Evolutionary conservation across 2,329 filamentous ascomycete species (phyloP), one percentile per base, ranked within the genome.

Genomic region (Ceratocystiopsis minuta): DNA sequence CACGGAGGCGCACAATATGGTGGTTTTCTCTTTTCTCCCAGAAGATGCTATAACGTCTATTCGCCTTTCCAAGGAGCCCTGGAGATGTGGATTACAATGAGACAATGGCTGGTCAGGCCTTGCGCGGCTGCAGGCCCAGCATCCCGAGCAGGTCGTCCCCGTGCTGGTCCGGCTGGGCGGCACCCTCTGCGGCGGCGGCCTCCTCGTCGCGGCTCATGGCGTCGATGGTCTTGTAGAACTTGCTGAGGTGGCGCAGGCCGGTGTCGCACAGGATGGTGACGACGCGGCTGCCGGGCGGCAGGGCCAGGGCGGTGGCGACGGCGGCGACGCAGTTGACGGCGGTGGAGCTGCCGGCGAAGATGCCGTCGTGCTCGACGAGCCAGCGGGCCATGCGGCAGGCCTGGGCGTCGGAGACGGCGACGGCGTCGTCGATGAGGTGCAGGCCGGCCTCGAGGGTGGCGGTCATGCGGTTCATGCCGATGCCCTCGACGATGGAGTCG

Each of bases 271-370:
- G 61, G n/a, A 92, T 66, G 0, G 84, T 90, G n/a, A 87, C 81
- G 36, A 92, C 72, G 31, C 66, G 68, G 45, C 78, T 80, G 14
- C 67, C 70, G 41, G 61, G 56, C 5, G 72, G 72, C 46, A 87
- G 60, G 36, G 64, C 63, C 55, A 77, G 68, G 20, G 81, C 82
- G 4, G 78, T 67, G 40, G 69, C 69, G 11, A 82, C 77, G 17
- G 83, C 80, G 5, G 81, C 84, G 36, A 83, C 80, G 68, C 87
- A 94, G 58, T 98, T 98, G 41, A 98, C 88, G n/a, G 87, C 81
- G 58, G 82, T 94, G 57, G 85, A 94, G 57, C 87, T 94, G 10
- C 90, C 92, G 35, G 87, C 69, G 54, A 98, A 98, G 41, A 98
- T 78, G 9, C 90, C 90, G 58, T 98, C 90, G 48, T 87, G 80